Base-by-base conservation (phyloP, 805 yeast genomes). In the Saccharomycopsis javanensis region DNA sequence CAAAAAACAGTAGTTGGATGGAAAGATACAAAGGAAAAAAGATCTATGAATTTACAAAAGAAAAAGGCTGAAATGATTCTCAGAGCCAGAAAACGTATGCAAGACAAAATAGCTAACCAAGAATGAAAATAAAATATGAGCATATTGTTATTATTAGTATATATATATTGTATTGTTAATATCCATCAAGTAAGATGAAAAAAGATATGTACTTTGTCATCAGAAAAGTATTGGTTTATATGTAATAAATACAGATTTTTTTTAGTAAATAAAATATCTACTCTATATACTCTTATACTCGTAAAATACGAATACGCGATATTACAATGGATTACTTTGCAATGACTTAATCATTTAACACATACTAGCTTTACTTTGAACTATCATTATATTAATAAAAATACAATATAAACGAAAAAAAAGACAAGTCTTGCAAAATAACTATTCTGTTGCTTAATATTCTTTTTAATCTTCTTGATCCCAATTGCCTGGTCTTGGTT, bases 401-500 rank as follows among this genome's bases (percentile, higher is more conserved):
- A 31, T 31, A 31, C 35, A 31, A 31, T 31, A 31, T 15, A 31
- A 31, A 31, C 4, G 11, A 15, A 11, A 31, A 31, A 11, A 11
- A 31, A 31, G 13, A 31, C 11, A 31, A 11, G 13, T 31, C 35
- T 8, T 5, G 3, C 35, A 31, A 3, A 31, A 31, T 11, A 31
- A 5, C 13, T 15, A 31, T 31, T 7, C 35, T 31, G 11, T 20
- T 4, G 23, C 15, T 15, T 10, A 18, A 5, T 42, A n/a, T 42
- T 20, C 4, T 23, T 13, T 35, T 66, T 73, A 89, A 72, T 91
- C 97, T 60, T 79, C 97, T 72, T 85, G 94, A 68, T 90, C 97
- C 97, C 97, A 90, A 74, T 89, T 90, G 60, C 96, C 97, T 51
- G 94, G 92, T 71, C 82, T 83, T 64, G 85, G 85, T 68, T 87